Percentiles rank a stretch among this genome's conserved stretches.
phyloP scores from a whole-genome alignment of 345 rosid species.

The Brassica rapa region DNA sequence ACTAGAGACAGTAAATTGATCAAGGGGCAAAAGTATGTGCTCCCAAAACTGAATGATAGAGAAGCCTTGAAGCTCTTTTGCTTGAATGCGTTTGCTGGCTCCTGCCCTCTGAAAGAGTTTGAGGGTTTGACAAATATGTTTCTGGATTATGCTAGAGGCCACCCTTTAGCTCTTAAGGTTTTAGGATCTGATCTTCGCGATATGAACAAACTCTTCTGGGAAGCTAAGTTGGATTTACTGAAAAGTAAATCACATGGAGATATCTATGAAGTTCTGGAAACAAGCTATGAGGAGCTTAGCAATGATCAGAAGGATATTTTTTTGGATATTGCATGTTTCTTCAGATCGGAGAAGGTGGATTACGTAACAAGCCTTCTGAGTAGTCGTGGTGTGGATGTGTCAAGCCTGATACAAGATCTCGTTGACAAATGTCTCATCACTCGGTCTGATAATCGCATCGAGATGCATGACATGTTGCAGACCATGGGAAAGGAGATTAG shows the following conservation, averaged over 20 bases:
- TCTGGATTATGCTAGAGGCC: too few relatives aligned
- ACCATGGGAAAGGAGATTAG: constrained; percentile 46
- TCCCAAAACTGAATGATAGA: constrained; percentile 20
- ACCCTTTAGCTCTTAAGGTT: too few relatives aligned
- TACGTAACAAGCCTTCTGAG: constrained; percentile 28
- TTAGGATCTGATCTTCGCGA: constrained; percentile 38
- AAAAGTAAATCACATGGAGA: constrained; percentile 28
- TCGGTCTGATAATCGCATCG: constrained; percentile 12
- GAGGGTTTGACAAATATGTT: constrained; percentile 31
- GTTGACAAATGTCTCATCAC: constrained; percentile 43
- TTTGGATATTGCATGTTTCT: constrained; percentile 53
- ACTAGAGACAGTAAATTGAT: constrained; percentile 36
- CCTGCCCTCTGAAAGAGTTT: constrained; percentile 10
- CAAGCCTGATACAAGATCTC: constrained; percentile 32
- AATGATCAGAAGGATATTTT: constrained; percentile 37
- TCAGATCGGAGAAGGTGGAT: constrained; percentile 26
- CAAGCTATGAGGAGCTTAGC: constrained; percentile 47
- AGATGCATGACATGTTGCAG: constrained; percentile 50
- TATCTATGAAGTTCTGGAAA: constrained; percentile 33
- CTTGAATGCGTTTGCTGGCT: constrained; percentile 23
- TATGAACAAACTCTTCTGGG: constrained; percentile 29
- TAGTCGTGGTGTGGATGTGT: constrained; percentile 24
- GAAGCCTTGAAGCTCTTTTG: constrained; percentile 43
- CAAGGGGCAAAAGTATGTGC: constrained; percentile 34
- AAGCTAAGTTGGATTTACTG: constrained; percentile 30